A percentile compares a stretch with the other conserved stretches of the same genome.
Conservation (phyloP, 805 yeast species). For the Candida sithepensis region DNA sequence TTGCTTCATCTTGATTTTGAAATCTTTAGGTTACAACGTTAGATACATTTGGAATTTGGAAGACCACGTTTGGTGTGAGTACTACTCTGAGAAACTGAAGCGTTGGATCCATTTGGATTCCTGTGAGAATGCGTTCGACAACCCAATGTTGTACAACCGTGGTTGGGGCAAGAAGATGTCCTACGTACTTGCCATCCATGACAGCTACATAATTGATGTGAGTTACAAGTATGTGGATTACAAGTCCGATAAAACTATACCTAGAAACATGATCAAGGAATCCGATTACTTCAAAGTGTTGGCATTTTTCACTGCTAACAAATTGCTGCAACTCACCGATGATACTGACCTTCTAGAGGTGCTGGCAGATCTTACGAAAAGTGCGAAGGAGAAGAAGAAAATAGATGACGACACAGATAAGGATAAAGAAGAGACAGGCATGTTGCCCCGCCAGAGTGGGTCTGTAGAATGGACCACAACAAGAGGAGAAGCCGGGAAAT, state of each 20-base stretch:
- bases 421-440: background rate
- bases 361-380: slow-evolving; percentile 36
- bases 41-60: slow-evolving; percentile 85
- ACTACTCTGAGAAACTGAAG: slow-evolving; percentile 53
- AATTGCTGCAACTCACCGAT: slow-evolving; percentile 26
- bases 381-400: slow-evolving; percentile 25
- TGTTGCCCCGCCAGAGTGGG: slow-evolving; percentile 70
- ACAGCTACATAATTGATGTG: slow-evolving; percentile 64
- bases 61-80: slow-evolving; percentile 97
- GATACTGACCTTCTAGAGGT: slow-evolving; percentile 37
- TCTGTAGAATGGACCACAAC: slow-evolving; percentile 66
- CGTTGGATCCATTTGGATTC: slow-evolving; percentile 89
- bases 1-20: slow-evolving; percentile 66
- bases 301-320: slow-evolving; percentile 32
- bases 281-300: slow-evolving; percentile 34
- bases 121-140: slow-evolving; percentile 83
- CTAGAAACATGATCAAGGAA: slow-evolving; percentile 45
- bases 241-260: slow-evolving; percentile 35
- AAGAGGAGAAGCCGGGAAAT: slow-evolving; percentile 75
- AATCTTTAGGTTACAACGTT: slow-evolving; percentile 60
- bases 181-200: slow-evolving; percentile 69
- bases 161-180: slow-evolving; percentile 97
- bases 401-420: background rate
- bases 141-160: slow-evolving; percentile 68
- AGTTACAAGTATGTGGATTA: slow-evolving; percentile 59